Conservation (phyloP, 768 basidiomycete genomes). For the Calvatia gigantea region DNA sequence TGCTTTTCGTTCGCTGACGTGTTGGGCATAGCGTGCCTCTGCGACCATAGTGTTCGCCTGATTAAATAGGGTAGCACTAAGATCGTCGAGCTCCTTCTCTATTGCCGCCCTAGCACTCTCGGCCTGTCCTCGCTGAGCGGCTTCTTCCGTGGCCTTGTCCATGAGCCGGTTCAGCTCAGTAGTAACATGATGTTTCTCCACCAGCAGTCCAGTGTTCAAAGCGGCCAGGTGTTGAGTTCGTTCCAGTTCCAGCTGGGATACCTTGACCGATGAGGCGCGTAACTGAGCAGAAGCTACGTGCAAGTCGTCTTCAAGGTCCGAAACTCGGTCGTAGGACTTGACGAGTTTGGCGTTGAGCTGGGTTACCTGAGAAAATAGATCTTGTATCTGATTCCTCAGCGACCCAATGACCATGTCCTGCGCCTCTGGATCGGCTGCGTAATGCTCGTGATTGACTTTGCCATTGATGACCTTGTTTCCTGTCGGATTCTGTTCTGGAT, state of each 20-base stretch:
- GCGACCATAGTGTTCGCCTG: conserved; percentile 99
- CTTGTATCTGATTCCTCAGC: conserved; percentile 76
- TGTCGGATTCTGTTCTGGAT: background rate
- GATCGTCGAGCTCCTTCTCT: conserved; percentile 92
- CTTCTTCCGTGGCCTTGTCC: conserved; percentile 94
- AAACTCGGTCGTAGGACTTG: conserved; percentile 85
- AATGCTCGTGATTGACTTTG: conserved; percentile 18
- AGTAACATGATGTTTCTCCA: conserved; percentile 89
- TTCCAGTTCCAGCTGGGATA: conserved; percentile 81
- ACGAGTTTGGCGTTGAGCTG: conserved; percentile 93
- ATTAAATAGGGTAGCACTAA: conserved; percentile 85
- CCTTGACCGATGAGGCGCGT: conserved; percentile 57
- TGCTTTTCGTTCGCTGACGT: conserved; percentile 68
- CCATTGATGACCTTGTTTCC: conserved; percentile 5
- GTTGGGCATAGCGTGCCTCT: conserved; percentile 71
- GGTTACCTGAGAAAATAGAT: conserved; percentile 86
- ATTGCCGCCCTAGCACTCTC: conserved; percentile 80
- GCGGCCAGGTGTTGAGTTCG: conserved; percentile 85
- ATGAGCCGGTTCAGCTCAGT: conserved; percentile 89
- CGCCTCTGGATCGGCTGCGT: conserved; percentile 50
- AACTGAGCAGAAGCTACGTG: conserved; percentile 62
- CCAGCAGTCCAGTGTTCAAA: conserved; percentile 86
- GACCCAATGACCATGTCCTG: conserved; percentile 82
- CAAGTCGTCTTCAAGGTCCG: conserved; percentile 88
- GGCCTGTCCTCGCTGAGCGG: conserved; percentile 85